Evolutionary conservation across 108 stramenopile species (phyloP).

Genomic region (Bacterosira constricta): DNA sequence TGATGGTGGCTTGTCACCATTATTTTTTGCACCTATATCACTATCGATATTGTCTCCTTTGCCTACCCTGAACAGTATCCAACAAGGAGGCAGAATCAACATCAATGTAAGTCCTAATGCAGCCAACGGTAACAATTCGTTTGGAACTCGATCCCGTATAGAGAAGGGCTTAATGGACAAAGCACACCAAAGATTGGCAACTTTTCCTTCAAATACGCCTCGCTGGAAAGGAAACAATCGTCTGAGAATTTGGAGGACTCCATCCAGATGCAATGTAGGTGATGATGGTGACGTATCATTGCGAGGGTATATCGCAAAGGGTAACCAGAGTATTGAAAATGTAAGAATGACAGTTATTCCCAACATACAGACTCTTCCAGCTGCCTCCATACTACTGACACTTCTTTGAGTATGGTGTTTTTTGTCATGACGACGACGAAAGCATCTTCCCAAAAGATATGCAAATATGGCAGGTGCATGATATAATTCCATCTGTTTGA

Average conservation of each 20-base stretch:
- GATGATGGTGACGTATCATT: neutral
- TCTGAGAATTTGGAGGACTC: constrained; percentile 59
- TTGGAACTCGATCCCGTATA: constrained; percentile 64
- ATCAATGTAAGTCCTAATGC: constrained; percentile 56
- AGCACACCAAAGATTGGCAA: constrained; percentile 93
- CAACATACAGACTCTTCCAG: too few relatives aligned
- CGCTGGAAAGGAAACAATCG: constrained; percentile 92
- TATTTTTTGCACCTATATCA: neutral
- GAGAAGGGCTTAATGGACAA: constrained; percentile 67
- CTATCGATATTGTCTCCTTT: neutral
- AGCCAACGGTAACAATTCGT: constrained; percentile 51
- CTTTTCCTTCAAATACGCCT: constrained; percentile 96
- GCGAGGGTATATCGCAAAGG: constrained; percentile 55
- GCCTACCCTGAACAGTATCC: constrained; percentile 46
- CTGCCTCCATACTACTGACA: constrained; percentile 25
- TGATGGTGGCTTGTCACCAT: constrained; percentile 10
- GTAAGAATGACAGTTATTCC: constrained; percentile 76
- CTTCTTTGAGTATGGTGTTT: neutral
- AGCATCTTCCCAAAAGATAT: constrained; percentile 83
- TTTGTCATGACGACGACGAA: neutral
- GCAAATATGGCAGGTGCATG: constrained; percentile 93
- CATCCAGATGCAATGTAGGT: constrained; percentile 28
- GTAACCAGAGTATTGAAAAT: constrained; percentile 77
- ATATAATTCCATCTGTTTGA: constrained; percentile 97
- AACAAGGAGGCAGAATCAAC: constrained; percentile 59